Conservation (phyloP, 2,329 filamentous ascomycete genomes). For the Penicillium sp. region DNA sequence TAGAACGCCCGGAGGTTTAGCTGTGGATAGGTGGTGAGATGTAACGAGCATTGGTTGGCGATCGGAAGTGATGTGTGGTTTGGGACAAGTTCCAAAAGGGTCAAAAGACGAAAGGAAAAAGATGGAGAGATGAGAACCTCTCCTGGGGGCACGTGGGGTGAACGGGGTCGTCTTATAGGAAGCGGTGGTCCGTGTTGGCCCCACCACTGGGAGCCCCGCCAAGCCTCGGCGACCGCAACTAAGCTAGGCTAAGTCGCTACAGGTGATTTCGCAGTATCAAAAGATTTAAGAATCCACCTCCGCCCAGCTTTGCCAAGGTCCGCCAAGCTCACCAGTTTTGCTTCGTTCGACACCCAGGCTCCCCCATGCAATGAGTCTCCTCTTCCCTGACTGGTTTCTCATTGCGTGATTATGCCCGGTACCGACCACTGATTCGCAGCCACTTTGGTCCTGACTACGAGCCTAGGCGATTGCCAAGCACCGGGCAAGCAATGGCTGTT, state of each 20-base stretch:
- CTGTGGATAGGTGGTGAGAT: not conserved
- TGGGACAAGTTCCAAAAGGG: not conserved
- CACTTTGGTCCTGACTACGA: slow-evolving; percentile 12
- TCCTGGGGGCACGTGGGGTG: slow-evolving; percentile 18
- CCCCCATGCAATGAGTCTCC: not conserved
- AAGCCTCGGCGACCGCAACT: slow-evolving; percentile 17
- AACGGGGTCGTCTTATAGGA: slow-evolving; percentile 21
- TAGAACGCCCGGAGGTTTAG: not conserved
- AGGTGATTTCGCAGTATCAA: not conserved
- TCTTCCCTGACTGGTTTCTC: slow-evolving; percentile 8
- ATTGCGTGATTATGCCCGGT: slow-evolving; percentile 18
- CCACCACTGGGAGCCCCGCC: slow-evolving; percentile 17
- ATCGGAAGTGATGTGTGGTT: not conserved
- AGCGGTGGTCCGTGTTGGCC: slow-evolving; percentile 13
- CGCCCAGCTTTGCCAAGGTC: slow-evolving; percentile 23
- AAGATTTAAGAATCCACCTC: slow-evolving; percentile 6
- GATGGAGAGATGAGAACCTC: slow-evolving; percentile 8
- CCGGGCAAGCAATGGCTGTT: not conserved
- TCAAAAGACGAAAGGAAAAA: not conserved
- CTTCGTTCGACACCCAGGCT: slow-evolving; percentile 9
- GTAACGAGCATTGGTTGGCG: not conserved
- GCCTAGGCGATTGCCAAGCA: slow-evolving; percentile 22
- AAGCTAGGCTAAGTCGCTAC: not conserved
- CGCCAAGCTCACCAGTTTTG: slow-evolving; percentile 25
- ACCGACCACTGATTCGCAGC: slow-evolving; percentile 15